These are phyloP conservation scores for Rhizopogon vinicolor DNA, from an alignment of 768 basidiomycete genomes.

Conservation along the genomic window DNA sequence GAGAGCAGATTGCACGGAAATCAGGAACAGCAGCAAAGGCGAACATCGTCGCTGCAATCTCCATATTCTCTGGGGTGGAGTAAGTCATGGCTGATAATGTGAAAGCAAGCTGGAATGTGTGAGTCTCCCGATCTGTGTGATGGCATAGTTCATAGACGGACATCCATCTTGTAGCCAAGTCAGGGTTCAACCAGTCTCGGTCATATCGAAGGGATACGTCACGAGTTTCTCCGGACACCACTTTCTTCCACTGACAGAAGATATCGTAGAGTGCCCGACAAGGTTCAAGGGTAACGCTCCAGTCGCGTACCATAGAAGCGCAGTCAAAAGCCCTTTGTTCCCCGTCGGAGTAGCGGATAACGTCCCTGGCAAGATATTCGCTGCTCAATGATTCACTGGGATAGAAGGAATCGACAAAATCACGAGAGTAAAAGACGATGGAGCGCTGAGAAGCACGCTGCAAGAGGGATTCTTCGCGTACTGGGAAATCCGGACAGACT, in stretches of 20 bases:
- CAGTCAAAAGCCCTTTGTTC: conserved; percentile 8
- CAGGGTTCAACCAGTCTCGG: conserved; percentile 17
- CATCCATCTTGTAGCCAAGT: conserved; percentile 19
- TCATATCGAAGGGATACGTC: conserved; percentile 7
- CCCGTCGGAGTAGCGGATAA: background rate
- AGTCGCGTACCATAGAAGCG: conserved; percentile 3
- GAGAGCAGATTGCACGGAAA: conserved; percentile 7
- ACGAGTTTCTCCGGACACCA: background rate
- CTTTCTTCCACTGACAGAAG: background rate
- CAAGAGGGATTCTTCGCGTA: conserved; percentile 10
- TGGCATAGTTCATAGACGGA: conserved; percentile 19
- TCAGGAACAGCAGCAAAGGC: conserved; percentile 19
- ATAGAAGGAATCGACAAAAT: background rate
- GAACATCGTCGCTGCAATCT: conserved; percentile 22
- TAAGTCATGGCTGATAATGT: conserved; percentile 26
- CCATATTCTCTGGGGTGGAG: conserved; percentile 6
- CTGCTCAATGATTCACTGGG: background rate
- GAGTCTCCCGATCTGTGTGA: background rate
- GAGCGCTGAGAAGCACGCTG: conserved; percentile 9
- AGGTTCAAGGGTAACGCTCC: background rate
- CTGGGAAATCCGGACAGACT: conserved; percentile 9
- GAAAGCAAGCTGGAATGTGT: conserved; percentile 20
- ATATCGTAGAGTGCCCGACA: background rate
- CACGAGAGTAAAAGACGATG: conserved; percentile 8
- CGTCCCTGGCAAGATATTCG: conserved; percentile 9